phyloP scores from a whole-genome alignment of 768 basidiomycete genomes.

The Suillus plorans region DNA sequence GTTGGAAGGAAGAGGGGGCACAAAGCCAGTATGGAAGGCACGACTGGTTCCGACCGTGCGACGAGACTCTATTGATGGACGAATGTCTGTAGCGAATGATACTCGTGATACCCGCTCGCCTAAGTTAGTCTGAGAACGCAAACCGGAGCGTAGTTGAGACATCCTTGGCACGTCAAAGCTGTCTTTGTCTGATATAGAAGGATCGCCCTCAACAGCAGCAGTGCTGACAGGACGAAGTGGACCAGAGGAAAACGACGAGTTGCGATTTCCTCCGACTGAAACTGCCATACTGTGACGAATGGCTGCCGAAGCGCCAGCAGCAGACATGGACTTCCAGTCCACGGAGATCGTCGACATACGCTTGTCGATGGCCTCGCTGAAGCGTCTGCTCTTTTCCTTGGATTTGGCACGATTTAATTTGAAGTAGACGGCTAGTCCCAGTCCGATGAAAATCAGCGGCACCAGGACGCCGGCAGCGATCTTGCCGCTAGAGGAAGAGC shows the following conservation, averaged over 20 bases:
- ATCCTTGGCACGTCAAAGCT: constrained; percentile 38
- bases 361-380: constrained; percentile 68
- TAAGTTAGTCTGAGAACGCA: constrained; percentile 46
- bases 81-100: constrained; percentile 66
- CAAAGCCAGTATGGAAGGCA: constrained; percentile 38
- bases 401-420: constrained; percentile 49
- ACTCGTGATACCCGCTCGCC: constrained; percentile 58
- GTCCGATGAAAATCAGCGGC: constrained; percentile 55
- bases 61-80: constrained; percentile 44
- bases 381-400: constrained; percentile 54
- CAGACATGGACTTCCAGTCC: constrained; percentile 75
- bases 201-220: constrained; percentile 42
- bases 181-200: constrained; percentile 34
- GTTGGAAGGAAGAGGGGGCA: constrained; percentile 42
- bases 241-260: constrained; percentile 58
- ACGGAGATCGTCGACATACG: constrained; percentile 81
- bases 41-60: constrained; percentile 40
- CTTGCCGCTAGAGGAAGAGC: constrained; percentile 47
- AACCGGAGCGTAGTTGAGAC: constrained; percentile 52
- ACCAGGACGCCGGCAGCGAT: constrained; percentile 67
- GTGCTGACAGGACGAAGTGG: constrained; percentile 49
- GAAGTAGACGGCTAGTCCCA: constrained; percentile 50
- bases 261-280: constrained; percentile 33
- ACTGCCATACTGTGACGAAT: constrained; percentile 68
- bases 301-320: constrained; percentile 69